Conservation (phyloP, 2,329 filamentous ascomycete genomes). For the Fusarium coicis region DNA sequence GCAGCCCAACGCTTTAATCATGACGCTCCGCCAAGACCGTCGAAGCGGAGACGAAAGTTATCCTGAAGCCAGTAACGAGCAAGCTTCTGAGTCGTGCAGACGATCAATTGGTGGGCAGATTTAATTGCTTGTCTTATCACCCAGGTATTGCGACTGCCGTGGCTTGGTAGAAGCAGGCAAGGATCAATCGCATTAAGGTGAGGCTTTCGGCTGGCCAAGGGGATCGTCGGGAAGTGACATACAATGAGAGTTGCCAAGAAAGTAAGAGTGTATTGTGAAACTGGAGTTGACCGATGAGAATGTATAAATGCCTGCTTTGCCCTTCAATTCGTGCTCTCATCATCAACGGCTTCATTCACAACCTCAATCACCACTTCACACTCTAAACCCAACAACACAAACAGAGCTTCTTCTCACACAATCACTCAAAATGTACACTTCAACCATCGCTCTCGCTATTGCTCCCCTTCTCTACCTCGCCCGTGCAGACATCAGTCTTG, state of each 20-base stretch:
- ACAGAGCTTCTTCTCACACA: neutral
- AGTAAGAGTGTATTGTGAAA: neutral
- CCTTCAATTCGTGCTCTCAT: neutral
- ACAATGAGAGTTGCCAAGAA: conserved; percentile 11
- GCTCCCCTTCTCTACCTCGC: conserved; percentile 45
- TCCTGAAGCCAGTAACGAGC: neutral
- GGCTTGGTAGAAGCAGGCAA: conserved; percentile 16
- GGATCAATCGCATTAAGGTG: neutral
- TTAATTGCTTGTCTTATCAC: conserved; percentile 7
- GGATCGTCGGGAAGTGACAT: conserved; percentile 12
- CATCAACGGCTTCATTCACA: neutral
- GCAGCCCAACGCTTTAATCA: conserved; percentile 7
- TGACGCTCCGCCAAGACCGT: conserved; percentile 35
- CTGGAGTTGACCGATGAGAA: neutral
- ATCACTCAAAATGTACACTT: conserved; percentile 44
- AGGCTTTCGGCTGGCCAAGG: conserved; percentile 24
- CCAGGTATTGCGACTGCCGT: conserved; percentile 30
- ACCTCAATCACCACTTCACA: neutral
- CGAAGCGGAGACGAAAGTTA: neutral
- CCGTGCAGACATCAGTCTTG: conserved; percentile 49
- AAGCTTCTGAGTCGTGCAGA: conserved; percentile 16
- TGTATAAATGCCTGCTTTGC: conserved; percentile 18
- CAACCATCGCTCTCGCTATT: conserved; percentile 44
- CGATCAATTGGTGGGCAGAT: conserved; percentile 17
- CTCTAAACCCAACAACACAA: neutral